Percentiles rank a stretch among this genome's conserved stretches.
Evolutionary conservation across 768 basidiomycete species (phyloP).

Genomic region (Macrolepiota albuminosa): DNA sequence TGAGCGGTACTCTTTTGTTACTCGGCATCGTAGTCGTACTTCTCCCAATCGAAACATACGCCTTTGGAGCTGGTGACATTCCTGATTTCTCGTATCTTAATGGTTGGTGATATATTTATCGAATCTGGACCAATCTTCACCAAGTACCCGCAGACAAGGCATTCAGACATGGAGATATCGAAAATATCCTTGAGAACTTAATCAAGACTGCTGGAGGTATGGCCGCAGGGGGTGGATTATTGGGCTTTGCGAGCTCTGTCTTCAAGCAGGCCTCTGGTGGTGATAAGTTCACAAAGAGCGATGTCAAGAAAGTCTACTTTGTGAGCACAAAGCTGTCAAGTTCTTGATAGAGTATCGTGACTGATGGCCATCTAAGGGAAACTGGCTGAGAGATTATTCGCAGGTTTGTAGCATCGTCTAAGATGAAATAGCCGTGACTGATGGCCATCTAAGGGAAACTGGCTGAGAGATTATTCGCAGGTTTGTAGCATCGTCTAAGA

Average conservation of each 20-base stretch:
- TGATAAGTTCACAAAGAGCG: constrained; percentile 56
- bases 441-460: too few species aligned
- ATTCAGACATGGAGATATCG: constrained; percentile 75
- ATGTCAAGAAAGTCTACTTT: constrained; percentile 67
- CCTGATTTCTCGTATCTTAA: constrained; percentile 67
- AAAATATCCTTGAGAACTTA: constrained; percentile 58
- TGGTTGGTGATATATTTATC: constrained; percentile 28
- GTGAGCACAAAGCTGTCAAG: constrained; percentile 25
- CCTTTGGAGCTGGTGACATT: constrained; percentile 66
- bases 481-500: constrained; percentile 19
- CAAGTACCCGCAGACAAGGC: constrained; percentile 47
- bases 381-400: constrained; percentile 70
- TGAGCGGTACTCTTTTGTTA: constrained; percentile 29
- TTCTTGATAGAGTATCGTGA: neutral
- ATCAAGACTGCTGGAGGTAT: constrained; percentile 49
- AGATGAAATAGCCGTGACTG: neutral
- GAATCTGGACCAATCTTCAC: neutral
- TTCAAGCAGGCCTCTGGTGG: constrained; percentile 42
- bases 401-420: constrained; percentile 30
- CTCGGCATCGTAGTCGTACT: constrained; percentile 34
- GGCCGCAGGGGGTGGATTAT: constrained; percentile 40
- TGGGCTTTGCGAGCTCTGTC: constrained; percentile 47
- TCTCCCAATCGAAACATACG: constrained; percentile 39
- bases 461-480: constrained; percentile 66
- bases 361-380: constrained; percentile 36